Conservation (phyloP, 345 rosid genomes). For the Luvunga scandens region DNA sequence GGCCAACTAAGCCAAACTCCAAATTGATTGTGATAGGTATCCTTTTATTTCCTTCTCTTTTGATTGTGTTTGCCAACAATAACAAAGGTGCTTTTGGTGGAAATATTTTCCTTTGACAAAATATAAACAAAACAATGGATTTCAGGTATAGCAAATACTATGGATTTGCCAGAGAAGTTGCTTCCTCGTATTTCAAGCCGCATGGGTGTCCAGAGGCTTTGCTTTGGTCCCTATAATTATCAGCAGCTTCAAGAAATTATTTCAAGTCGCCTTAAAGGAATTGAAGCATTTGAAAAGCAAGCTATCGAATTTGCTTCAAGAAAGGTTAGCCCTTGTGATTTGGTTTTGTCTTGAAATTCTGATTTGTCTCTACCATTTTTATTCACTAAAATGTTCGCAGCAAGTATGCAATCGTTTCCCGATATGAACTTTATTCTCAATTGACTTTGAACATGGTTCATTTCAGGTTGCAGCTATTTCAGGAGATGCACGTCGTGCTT, state of each 20-base stretch:
- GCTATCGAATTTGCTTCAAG: conserved; percentile 95
- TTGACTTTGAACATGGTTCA: conserved; percentile 5
- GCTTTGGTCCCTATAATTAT: conserved; percentile 90
- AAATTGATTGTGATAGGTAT: conserved; percentile 79
- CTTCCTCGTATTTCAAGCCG: conserved; percentile 98
- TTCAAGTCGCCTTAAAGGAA: conserved; percentile 71
- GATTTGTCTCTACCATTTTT: not conserved
- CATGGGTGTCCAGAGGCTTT: conserved; percentile 93
- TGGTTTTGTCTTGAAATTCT: not conserved
- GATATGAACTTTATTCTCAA: not conserved
- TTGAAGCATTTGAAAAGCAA: conserved; percentile 85
- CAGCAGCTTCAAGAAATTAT: conserved; percentile 96
- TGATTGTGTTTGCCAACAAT: not conserved
- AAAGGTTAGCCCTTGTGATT: conserved; percentile 43
- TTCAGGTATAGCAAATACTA: conserved; percentile 93
- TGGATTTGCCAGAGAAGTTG: conserved; percentile 98
- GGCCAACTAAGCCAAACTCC: conserved; percentile 91
- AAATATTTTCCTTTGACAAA: not conserved
- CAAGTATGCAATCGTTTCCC: not conserved
- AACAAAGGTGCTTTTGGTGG: not conserved
- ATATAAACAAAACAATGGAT: not conserved
- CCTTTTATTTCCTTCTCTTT: not conserved
- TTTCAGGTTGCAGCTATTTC: conserved; percentile 89
- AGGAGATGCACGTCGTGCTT: conserved; percentile 95
- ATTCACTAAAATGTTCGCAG: not conserved